phyloP scores from a whole-genome alignment of 129 eudicot species.

The Lonicera japonica region DNA sequence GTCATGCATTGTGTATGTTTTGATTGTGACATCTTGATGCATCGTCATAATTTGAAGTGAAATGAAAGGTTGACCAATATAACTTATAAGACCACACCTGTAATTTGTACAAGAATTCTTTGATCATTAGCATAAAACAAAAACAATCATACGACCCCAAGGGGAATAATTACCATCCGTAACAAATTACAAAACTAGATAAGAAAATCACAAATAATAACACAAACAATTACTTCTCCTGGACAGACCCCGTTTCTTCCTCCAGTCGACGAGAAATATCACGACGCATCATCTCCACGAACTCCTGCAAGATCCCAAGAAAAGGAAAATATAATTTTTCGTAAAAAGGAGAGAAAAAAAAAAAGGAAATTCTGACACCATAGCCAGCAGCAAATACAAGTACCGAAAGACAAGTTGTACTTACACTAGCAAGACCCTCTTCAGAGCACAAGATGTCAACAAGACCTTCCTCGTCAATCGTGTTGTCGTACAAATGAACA shows the following conservation, averaged over 20 bases:
- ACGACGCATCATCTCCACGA: slow-evolving; percentile 49
- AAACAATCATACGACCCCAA: neutral
- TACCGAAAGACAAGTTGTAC: slow-evolving; percentile 6
- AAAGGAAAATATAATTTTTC: neutral
- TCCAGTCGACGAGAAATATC: slow-evolving; percentile 51
- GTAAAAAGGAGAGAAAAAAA: neutral
- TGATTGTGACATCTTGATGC: too few relatives aligned
- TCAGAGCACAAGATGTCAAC: slow-evolving; percentile 43
- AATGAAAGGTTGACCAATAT: neutral
- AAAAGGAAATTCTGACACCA: neutral
- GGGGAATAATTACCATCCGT: slow-evolving; percentile 1
- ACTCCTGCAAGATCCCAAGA: slow-evolving; percentile 44
- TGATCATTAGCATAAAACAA: neutral
- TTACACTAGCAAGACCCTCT: slow-evolving; percentile 61
- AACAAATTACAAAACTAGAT: slow-evolving; percentile 1
- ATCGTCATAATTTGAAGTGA: too few relatives aligned
- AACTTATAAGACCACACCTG: neutral
- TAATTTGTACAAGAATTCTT: slow-evolving; percentile 1
- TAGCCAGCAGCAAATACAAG: neutral
- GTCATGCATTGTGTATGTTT: too few relatives aligned
- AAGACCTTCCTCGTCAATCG: slow-evolving; percentile 30
- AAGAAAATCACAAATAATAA: neutral
- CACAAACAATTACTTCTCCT: slow-evolving; percentile 22
- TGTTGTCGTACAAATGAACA: slow-evolving; percentile 24
- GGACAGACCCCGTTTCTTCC: slow-evolving; percentile 22